Base-by-base conservation (phyloP, 495 filamentous ascomycete genomes). In the Penicillium desertorum region DNA sequence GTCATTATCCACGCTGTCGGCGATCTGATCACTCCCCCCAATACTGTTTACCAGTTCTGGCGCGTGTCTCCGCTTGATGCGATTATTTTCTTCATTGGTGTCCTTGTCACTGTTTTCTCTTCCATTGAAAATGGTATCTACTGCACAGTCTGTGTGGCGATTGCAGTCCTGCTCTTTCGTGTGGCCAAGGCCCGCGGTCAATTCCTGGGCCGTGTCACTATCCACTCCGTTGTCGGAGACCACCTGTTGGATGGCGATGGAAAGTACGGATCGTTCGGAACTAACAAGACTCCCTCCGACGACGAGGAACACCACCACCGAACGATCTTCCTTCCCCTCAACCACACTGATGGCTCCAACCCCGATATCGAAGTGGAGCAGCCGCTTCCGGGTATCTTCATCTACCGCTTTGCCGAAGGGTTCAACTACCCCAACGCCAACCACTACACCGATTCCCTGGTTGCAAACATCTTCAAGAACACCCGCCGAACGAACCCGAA, bases 1-100 rank as follows among this genome's bases (percentile, higher is more conserved):
- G 91, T 98, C 68, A 98, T 98, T 62, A 98, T 98, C 67, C 94
- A 98, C 67, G 94, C 95, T 20, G 94, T 98, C 22, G 90, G 91
- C 56, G 94, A 98, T 64, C 71, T 98, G 47, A 93, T 98, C 73
- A 97, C 95, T 0, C 84, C 93, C 2, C 94, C 95, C 7, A 93
- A 96, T 67, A 91, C 88, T 1, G 80, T 98, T 7, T 98, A 97
- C 73, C 89, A 94, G 68, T 98, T 98, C 78, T 98, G 95, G 94
- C 79, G 86, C 9, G 88, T 96, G 12, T 92, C 89, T 6, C 94
- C 95, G 0, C 65, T 98, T 2, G 94, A 98, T 66, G 89, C 91
- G 2, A 50, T 92, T 27, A 93, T 98, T 65, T 98, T 98, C 80
- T 96, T 98, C 68, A 83, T 89, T 17, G 94, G 94, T 65, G 94